Evolutionary conservation across 164 flowering plant species (phyloP), one percentile per base, ranked within the genome.

Genomic region (Houttuynia cordata): DNA sequence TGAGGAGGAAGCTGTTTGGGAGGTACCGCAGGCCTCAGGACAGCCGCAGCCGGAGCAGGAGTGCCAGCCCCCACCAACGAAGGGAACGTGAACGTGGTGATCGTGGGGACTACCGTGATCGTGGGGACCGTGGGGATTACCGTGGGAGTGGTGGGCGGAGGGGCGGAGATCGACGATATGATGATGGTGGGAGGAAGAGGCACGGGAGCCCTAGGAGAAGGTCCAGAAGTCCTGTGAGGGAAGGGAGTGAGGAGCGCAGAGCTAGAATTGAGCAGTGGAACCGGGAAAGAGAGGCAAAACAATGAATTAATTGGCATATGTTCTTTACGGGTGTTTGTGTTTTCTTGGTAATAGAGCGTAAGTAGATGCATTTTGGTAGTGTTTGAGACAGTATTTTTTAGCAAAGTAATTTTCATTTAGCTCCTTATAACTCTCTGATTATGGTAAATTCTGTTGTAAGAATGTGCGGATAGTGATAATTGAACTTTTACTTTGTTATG

Each of bases 221-320:
- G 61, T 77, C 77, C 62, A 64, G 78, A 64, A 83, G 83, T 58
- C 82, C 82, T 3, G 75, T 58, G 15, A 76, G 94, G 69, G 91
- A 80, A 64, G 86, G 83, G 24, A 87, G 94, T 53, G 91, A 80
- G 68, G 94, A 87, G 53, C 77, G 91, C 1, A 78, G 94, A 51
- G 90, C 94, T 4, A 78, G 82, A 67, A 87, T 87, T 65, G 94
- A 82, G 64, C 86, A 79, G 60, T 86, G 94, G 94, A 86, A 86
- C 49, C 75, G 88, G 64, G 94, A 84, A 60, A 75, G 65, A 65
- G 91, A 87, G 62, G 81, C 73, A 71, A 74, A 66, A 49, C 71
- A 37, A 54, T 71, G 71, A 73, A 56, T 60, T 20, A n/a, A 8
- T 51, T 2, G 49, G 14, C 13, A 45, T 45, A 17, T 45, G 49